Base-by-base conservation (phyloP, 352 stramenopile genomes). In the Achlya hypogyna region DNA sequence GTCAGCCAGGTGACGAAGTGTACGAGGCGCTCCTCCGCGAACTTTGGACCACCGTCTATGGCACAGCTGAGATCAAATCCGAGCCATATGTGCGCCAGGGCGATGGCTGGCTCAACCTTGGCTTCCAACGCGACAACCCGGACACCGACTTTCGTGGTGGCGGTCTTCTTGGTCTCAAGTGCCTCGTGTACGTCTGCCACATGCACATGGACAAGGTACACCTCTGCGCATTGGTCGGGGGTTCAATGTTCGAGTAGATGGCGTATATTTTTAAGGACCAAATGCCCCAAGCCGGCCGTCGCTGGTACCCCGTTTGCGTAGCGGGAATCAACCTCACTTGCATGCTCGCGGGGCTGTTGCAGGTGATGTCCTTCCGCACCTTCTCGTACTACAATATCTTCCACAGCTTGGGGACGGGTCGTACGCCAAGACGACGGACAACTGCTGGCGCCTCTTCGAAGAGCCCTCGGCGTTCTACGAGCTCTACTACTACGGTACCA, bases 271-370 rank as follows among this genome's bases (percentile, higher is more conserved):
- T 89, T 22, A 59, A 70, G 14, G 68, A 66, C 1, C 81, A 95
- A 65, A 78, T 63, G 60, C 82, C 81, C 1, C 53, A 71, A 2
- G 69, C 72, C 5, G 75, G 65, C 3, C 86, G 73, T 47, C 81
- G 81, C 51, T 93, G 84, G 82, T 95, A 95, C 49, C 86, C 86
- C 0, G 78, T 91, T 12, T 87, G 81, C 68, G 84, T 90, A 4
- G 86, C 86, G 0, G 86, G 82, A 4, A 91, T 95, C 72, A 95
- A 95, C 63, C 66, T 95, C 28, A 92, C 84, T 49, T 93, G 86
- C 65, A 75, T 95, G 53, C 70, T 93, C 45, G 86, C 86, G 0
- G 81, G 83, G 0, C 62, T 89, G 23, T 52, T 93, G 51, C 54
- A 53, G 63, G 63, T 69, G n/a, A 62, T 18, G 3, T n/a, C 25